Base-by-base conservation (phyloP, 495 filamentous ascomycete genomes). In the Xylaria grammica region DNA sequence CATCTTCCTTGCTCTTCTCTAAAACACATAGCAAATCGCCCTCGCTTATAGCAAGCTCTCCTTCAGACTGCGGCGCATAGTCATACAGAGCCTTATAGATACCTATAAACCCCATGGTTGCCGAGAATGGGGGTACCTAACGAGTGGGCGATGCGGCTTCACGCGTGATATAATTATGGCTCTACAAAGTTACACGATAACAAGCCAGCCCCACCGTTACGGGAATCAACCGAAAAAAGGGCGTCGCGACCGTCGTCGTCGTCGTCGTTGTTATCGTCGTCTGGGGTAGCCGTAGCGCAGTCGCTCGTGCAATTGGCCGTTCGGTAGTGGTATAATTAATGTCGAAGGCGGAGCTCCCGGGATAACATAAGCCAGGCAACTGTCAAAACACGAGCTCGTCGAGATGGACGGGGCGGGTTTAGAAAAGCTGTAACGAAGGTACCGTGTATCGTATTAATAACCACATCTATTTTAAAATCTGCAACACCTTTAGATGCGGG, bases 51-150 rank as follows among this genome's bases (percentile, higher is more conserved):
- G 89, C 82, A 62, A 99, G 83, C 86, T 99, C 96, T 54, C 90
- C 88, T 65, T 93, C 90, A 67, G 85, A 89, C 77, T 97, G 93
- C 62, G 95, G 93, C 62, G 84, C 82, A 81, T 98, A 99, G 82
- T 96, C 92, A 84, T 96, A 98, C 72, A 96, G 70, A 72, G 93
- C 94, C 75, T 87, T 90, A 82, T 93, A 97, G 57, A 99, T 86
- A 60, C 93, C 94, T 71, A 97, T 75, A 82, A 98, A 99, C 56
- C 81, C 83, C 84, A 86, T 86, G 67, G 63, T 73, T 59, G 68
- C 26, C 40, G 62, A 50, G 19, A 38, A 45, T 58, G 24, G 48
- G 59, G 40, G 40, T 15, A n/a, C 8, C 50, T 45, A 27, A 27
- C 48, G 24, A 32, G n/a, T 19, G 20, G 29, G 38, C 15, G 22